Evolutionary conservation across 2,329 filamentous ascomycete genomes (phyloP).

Genomic region (Podosphaera leucotricha): DNA sequence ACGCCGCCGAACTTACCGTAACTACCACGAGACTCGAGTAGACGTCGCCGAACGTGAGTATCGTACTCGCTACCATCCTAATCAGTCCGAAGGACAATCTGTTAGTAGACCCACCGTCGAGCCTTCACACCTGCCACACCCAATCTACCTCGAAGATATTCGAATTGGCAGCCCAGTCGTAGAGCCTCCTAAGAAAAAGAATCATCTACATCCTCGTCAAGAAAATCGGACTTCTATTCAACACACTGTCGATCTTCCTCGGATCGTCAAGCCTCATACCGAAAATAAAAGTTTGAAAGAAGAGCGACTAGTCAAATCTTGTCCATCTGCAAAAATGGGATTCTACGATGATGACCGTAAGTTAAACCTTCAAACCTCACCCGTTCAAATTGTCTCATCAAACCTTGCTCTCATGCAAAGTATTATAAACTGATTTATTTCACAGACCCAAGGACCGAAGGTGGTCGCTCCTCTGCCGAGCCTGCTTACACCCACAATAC

Average conservation of each 20-base stretch:
- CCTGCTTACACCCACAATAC: slow-evolving; percentile 37
- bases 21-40: slow-evolving; percentile 18
- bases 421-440: slow-evolving; percentile 1
- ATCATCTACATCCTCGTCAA: background rate
- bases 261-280: slow-evolving; percentile 6
- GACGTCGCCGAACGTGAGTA: slow-evolving; percentile 44
- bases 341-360: slow-evolving; percentile 50
- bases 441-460: slow-evolving; percentile 5
- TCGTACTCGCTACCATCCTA: slow-evolving; percentile 33
- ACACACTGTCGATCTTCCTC: slow-evolving; percentile 16
- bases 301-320: slow-evolving; percentile 16
- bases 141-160: slow-evolving; percentile 6
- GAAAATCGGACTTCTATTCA: slow-evolving; percentile 5
- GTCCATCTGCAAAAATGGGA: slow-evolving; percentile 34
- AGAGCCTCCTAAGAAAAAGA: slow-evolving; percentile 4
- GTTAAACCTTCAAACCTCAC: slow-evolving; percentile 4
- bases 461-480: slow-evolving; percentile 6
- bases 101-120: slow-evolving; percentile 14
- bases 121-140: slow-evolving; percentile 9
- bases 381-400: background rate
- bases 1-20: slow-evolving; percentile 5
- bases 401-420: slow-evolving; percentile 8
- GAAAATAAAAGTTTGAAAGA: slow-evolving; percentile 9
- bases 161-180: slow-evolving; percentile 11
- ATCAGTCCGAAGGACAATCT: slow-evolving; percentile 12